Percentiles rank a stretch among this genome's conserved stretches.
Conservation (phyloP, 495 filamentous ascomycete species). For the Cetradonia linearis region DNA sequence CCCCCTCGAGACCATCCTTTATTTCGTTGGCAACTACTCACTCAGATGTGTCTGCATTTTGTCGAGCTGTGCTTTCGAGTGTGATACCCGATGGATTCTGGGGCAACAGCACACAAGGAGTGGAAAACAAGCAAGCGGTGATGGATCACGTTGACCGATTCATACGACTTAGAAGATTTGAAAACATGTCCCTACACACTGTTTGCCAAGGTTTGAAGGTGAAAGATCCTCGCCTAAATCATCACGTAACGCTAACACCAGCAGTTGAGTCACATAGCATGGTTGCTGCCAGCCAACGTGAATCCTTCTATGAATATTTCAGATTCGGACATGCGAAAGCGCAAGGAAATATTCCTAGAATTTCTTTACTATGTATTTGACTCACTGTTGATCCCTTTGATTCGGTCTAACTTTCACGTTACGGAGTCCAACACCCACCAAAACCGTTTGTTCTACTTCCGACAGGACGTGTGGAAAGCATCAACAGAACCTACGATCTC, state of each 20-base stretch:
- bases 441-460: slow-evolving; percentile 84
- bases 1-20: slow-evolving; percentile 33
- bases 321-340: slow-evolving; percentile 62
- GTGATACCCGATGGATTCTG: slow-evolving; percentile 72
- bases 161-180: slow-evolving; percentile 65
- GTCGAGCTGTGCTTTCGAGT: slow-evolving; percentile 60
- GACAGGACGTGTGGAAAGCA: slow-evolving; percentile 81
- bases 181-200: slow-evolving; percentile 70
- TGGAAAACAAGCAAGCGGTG: slow-evolving; percentile 49
- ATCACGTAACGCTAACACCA: slow-evolving; percentile 1
- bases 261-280: slow-evolving; percentile 56
- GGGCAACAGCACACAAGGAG: slow-evolving; percentile 45
- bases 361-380: slow-evolving; percentile 90
- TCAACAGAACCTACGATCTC: slow-evolving; percentile 64
- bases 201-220: slow-evolving; percentile 70
- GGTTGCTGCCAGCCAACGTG: slow-evolving; percentile 51
- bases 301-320: slow-evolving; percentile 44
- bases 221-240: slow-evolving; percentile 12
- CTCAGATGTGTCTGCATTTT: slow-evolving; percentile 75
- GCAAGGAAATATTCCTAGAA: slow-evolving; percentile 68
- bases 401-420: slow-evolving; percentile 83
- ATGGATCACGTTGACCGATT: slow-evolving; percentile 64
- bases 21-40: slow-evolving; percentile 61
- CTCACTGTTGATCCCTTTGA: slow-evolving; percentile 76
- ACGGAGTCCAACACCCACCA: slow-evolving; percentile 78